Base-by-base conservation (phyloP, 306 rosid species). In the Phaseolus lunatus region DNA sequence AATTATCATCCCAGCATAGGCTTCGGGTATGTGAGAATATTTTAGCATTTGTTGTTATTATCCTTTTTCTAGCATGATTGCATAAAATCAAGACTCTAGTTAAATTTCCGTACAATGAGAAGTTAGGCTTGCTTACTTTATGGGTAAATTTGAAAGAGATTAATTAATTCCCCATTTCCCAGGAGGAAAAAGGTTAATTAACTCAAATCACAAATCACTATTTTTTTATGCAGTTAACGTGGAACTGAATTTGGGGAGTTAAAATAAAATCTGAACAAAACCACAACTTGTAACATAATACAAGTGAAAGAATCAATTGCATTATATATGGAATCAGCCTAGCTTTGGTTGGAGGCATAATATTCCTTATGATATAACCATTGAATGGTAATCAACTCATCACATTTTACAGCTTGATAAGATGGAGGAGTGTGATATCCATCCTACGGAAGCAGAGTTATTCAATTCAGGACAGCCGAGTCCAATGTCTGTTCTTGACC, bases 401-500 rank as follows among this genome's bases (percentile, higher is more conserved):
- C 15, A 53, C 27, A 72, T 78, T 67, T 58, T 71, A 59, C 89
- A 89, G 93, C 82, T 50, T 10, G 63, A 70, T 73, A 81, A 82
- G 82, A 53, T 71, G 71, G 86, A 88, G 19, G 82, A 68, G 41
- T 76, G 69, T 33, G 80, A 83, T 50, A 89, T 76, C 80, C 78
- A 62, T 73, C 81, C 35, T 31, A 45, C 69, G 54, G 90, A 86
- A 41, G 65, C 83, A 70, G 82, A 74, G 37, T 68, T 63, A 39
- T 71, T 70, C 27, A 77, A 72, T 70, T 54, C 81, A 45, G 83
- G 91, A 61, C 86, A 86, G 78, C 91, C 89, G 26, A 90, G 97
- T 87, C 91, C 97, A 27, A 81, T 85, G 54, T 92, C 97, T 22
- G 79, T 92, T 84, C 81, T 92, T 37, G 93, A 87, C 80, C 88